These are phyloP conservation scores for Datisca glomerata DNA, from an alignment of 306 rosid genomes.

Conservation along the genomic window DNA sequence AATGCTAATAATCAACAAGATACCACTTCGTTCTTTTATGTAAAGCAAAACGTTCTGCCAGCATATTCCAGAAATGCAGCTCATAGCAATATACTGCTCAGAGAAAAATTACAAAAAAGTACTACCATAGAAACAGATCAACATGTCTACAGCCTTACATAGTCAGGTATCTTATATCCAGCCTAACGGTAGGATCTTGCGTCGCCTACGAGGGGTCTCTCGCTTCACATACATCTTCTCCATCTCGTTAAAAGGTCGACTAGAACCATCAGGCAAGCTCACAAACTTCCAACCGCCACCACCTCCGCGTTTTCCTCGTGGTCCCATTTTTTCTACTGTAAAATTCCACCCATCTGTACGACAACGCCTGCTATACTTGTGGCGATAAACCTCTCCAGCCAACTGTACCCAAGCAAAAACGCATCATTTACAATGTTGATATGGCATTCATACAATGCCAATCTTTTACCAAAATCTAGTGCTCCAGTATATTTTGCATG, in stretches of 20 bases:
- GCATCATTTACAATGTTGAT: too few relatives aligned
- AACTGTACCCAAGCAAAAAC: slow-evolving; percentile 31
- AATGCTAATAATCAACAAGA: too few relatives aligned
- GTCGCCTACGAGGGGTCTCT: slow-evolving; percentile 74
- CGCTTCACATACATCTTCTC: slow-evolving; percentile 81
- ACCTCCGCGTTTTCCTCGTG: slow-evolving; percentile 64
- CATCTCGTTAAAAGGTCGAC: slow-evolving; percentile 66
- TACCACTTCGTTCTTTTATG: too few relatives aligned
- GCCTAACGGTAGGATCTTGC: slow-evolving; percentile 66
- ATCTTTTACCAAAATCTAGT: too few relatives aligned
- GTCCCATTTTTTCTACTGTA: slow-evolving; percentile 76
- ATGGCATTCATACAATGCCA: too few relatives aligned
- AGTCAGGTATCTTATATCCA: too few relatives aligned
- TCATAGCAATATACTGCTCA: too few relatives aligned
- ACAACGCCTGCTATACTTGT: slow-evolving; percentile 72
- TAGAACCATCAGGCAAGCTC: slow-evolving; percentile 81
- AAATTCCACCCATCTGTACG: slow-evolving; percentile 64
- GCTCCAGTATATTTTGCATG: too few relatives aligned
- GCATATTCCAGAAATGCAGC: too few relatives aligned
- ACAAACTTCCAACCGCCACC: slow-evolving; percentile 91
- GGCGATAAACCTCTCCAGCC: slow-evolving; percentile 78
- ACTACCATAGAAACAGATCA: neutral
- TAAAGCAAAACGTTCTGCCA: too few relatives aligned
- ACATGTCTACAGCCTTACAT: too few relatives aligned
- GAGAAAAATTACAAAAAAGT: too few relatives aligned